These are phyloP conservation scores for Melaleuca quinquenervia DNA, from an alignment of 345 rosid genomes.

Conservation along the genomic window DNA sequence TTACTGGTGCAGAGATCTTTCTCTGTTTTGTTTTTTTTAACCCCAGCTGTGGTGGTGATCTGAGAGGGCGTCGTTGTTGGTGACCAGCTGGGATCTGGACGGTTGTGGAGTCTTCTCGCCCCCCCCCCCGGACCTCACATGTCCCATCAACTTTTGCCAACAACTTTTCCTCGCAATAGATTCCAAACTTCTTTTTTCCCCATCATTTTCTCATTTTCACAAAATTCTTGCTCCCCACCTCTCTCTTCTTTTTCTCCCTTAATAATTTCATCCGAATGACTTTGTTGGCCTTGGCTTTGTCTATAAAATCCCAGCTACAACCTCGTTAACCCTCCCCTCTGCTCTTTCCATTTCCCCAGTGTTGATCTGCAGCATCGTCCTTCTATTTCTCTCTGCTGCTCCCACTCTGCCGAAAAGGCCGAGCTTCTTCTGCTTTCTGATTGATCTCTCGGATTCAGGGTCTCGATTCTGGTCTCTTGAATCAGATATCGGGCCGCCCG, in stretches of 20 bases:
- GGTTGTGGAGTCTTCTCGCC: not conserved
- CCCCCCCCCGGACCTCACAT: constrained; percentile 22
- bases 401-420: not conserved
- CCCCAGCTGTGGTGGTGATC: not conserved
- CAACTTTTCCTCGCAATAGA: constrained; percentile 1
- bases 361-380: not conserved
- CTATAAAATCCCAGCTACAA: not conserved
- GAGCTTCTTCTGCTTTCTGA: not conserved
- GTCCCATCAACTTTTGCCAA: constrained; percentile 28
- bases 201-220: not conserved
- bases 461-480: not conserved
- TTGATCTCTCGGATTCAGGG: not conserved
- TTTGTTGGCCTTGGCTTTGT: not conserved
- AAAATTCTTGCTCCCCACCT: no score
- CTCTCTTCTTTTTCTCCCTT: not conserved
- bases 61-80: constrained; percentile 9
- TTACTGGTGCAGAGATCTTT: not conserved
- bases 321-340: not conserved
- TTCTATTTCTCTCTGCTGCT: not conserved
- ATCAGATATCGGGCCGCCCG: constrained; percentile 1
- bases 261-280: not conserved
- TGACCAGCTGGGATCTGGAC: constrained; percentile 43
- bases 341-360: not conserved
- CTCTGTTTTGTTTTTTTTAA: not conserved
- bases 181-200: not conserved